Evolutionary conservation across 2,329 filamentous ascomycete species (phyloP).

Genomic region (Clonostachys solani): DNA sequence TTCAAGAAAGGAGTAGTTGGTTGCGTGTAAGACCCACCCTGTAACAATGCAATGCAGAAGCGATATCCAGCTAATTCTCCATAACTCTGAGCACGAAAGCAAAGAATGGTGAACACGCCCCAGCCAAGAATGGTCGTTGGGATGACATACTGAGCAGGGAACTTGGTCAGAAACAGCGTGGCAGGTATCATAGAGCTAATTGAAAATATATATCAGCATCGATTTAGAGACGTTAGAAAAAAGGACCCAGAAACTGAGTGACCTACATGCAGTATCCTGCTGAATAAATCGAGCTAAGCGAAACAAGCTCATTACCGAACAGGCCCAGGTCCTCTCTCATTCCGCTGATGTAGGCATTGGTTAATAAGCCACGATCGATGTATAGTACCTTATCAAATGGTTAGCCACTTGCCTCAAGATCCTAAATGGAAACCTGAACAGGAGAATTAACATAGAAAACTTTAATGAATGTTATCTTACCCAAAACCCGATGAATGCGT

Average conservation of each 20-base stretch:
- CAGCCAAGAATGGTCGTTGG: slow-evolving; percentile 47
- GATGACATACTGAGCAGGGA: slow-evolving; percentile 44
- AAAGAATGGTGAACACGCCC: slow-evolving; percentile 52
- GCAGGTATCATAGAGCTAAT: slow-evolving; percentile 31
- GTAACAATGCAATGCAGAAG: slow-evolving; percentile 48
- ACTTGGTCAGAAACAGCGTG: slow-evolving; percentile 40
- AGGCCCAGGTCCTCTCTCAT: slow-evolving; percentile 47
- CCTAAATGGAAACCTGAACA: background rate
- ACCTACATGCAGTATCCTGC: slow-evolving; percentile 24
- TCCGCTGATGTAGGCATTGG: slow-evolving; percentile 51
- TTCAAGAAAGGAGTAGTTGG: no score
- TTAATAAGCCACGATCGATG: slow-evolving; percentile 14
- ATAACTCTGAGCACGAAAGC: slow-evolving; percentile 43
- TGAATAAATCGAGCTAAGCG: slow-evolving; percentile 39
- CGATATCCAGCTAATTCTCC: slow-evolving; percentile 47
- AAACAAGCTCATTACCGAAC: slow-evolving; percentile 47
- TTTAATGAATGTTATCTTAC: slow-evolving; percentile 39
- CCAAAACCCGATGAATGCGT: slow-evolving; percentile 50
- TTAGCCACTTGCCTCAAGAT: background rate
- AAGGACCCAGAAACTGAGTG: slow-evolving; percentile 6
- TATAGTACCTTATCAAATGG: background rate
- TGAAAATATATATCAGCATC: slow-evolving; percentile 23
- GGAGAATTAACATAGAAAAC: background rate
- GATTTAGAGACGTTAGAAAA: no score
- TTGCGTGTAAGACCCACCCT: no score